These are phyloP conservation scores for Kwoniella pini DNA, from an alignment of 768 basidiomycete species.

Conservation along the genomic window DNA sequence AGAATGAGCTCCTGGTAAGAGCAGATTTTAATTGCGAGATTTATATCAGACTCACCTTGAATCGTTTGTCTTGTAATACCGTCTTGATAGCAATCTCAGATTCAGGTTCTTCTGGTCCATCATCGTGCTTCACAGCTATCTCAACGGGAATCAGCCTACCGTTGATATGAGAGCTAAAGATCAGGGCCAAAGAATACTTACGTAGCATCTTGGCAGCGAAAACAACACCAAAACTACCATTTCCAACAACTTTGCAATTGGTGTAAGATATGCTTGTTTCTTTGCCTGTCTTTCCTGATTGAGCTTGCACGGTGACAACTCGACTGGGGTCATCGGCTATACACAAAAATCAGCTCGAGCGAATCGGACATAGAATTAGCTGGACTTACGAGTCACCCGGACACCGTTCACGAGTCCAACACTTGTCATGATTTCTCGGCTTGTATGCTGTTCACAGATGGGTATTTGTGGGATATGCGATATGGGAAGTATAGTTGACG, in stretches of 20 bases:
- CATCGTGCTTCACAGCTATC: slow-evolving; percentile 37
- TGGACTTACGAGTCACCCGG: slow-evolving; percentile 51
- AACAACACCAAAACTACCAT: slow-evolving; percentile 98
- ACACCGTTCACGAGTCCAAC: slow-evolving; percentile 52
- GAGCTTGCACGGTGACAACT: slow-evolving; percentile 91
- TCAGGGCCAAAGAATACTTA: too few species aligned
- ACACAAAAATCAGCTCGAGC: not conserved
- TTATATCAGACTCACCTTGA: slow-evolving; percentile 99
- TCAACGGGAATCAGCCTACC: not conserved
- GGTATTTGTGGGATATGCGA: not conserved
- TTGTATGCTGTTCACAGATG: not conserved
- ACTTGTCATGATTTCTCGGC: slow-evolving; percentile 36
- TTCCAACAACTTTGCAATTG: slow-evolving; percentile 97
- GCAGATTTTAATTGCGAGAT: too few species aligned
- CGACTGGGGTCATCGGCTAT: slow-evolving; percentile 86
- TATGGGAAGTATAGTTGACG: not conserved
- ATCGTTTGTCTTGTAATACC: slow-evolving; percentile 98
- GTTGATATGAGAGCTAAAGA: too few species aligned
- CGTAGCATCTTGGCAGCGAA: slow-evolving; percentile 86
- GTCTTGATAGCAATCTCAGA: slow-evolving; percentile 98
- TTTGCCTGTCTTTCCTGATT: slow-evolving; percentile 89
- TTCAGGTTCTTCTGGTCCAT: slow-evolving; percentile 44
- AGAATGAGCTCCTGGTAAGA: too few species aligned
- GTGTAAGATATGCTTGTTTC: slow-evolving; percentile 88
- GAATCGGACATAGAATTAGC: not conserved